Evolutionary conservation across 192 early-diverging fungal species (phyloP).

Genomic region (Paraglomus brasilianum): DNA sequence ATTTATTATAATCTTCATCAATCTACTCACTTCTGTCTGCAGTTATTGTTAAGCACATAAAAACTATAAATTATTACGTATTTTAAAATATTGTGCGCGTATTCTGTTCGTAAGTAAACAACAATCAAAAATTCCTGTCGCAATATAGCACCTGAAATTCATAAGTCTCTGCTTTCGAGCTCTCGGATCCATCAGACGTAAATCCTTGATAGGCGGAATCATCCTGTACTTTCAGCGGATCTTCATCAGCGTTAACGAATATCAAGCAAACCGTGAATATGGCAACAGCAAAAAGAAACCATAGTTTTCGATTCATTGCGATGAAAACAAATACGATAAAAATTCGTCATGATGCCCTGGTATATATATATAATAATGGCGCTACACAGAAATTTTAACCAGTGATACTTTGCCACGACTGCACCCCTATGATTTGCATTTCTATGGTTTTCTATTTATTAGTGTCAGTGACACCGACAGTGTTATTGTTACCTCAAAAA

Average conservation of each 20-base stretch:
- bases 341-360: no score
- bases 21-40: slow-evolving; percentile 84
- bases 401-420: no score
- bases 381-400: no score
- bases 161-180: neutral
- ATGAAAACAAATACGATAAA: no score
- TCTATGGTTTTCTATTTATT: no score
- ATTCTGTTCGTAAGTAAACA: neutral
- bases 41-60: neutral
- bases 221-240: neutral
- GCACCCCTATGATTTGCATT: no score
- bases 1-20: slow-evolving; percentile 96
- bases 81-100: neutral
- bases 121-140: neutral
- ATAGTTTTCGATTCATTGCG: no score
- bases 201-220: neutral
- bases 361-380: no score
- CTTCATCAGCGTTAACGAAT: neutral
- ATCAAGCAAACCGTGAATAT: no score
- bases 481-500: no score
- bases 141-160: slow-evolving; percentile 21
- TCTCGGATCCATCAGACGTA: neutral
- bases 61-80: neutral
- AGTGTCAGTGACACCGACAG: no score
- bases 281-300: no score